Percentiles rank a stretch among this genome's conserved stretches.
Evolutionary conservation across 1,284 basidiomycete genomes (phyloP).

Genomic region (Apiotrichum montevideense): DNA sequence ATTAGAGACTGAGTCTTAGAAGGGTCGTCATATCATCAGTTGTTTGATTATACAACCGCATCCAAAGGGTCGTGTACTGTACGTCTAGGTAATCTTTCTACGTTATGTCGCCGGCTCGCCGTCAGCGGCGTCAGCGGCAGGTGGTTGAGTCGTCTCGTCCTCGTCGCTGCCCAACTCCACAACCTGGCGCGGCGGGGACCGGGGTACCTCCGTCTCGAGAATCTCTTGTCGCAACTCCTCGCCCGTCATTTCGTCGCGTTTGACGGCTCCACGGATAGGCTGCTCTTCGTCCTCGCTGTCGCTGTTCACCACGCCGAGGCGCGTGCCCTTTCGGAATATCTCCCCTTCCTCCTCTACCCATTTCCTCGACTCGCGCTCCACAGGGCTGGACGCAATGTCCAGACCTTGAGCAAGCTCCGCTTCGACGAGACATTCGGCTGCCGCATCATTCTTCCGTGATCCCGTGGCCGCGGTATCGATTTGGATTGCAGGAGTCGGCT

Average conservation of each 20-base stretch:
- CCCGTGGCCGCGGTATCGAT: not conserved
- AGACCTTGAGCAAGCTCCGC: conserved; percentile 12
- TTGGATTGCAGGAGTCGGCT: not conserved
- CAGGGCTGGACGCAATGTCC: conserved; percentile 16
- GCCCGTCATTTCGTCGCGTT: conserved; percentile 4
- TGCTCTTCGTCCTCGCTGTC: conserved; percentile 62
- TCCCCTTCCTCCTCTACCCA: conserved; percentile 87
- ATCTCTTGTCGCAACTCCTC: conserved; percentile 29
- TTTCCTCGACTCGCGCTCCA: conserved; percentile 52
- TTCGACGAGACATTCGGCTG: conserved; percentile 12
- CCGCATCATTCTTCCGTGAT: not conserved
- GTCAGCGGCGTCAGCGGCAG: not conserved
- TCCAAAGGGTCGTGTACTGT: too few relatives aligned
- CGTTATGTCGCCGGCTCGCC: too few relatives aligned
- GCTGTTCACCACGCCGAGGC: conserved; percentile 76
- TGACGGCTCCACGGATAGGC: not conserved
- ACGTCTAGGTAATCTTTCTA: too few relatives aligned
- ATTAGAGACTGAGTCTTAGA: too few relatives aligned
- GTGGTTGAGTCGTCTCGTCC: not conserved
- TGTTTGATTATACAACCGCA: too few relatives aligned
- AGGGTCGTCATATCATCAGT: too few relatives aligned
- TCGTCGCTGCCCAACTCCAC: conserved; percentile 7
- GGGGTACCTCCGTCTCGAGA: conserved; percentile 40
- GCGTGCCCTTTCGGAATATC: conserved; percentile 80
- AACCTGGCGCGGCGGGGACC: conserved; percentile 35